Base-by-base conservation (phyloP, 805 yeast species). In the Torulaspora gathmanii region DNA sequence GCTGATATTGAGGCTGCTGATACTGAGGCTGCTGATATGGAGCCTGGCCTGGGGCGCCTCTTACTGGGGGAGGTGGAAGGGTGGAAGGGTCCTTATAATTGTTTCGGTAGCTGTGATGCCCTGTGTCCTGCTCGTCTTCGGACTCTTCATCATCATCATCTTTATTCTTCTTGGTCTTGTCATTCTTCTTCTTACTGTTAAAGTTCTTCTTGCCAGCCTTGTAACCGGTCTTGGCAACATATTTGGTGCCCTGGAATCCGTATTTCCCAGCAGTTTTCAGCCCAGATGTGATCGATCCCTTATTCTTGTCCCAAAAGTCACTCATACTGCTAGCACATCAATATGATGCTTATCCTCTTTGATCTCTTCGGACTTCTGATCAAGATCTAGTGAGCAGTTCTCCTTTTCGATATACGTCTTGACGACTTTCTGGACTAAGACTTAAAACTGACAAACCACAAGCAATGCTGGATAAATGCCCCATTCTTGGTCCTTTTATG, bases 281-380 rank as follows among this genome's bases (percentile, higher is more conserved):
- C 1, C 72, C 73, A 2, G 66, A 61, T 44, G 57, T 52, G 39
- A 71, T 68, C 2, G 70, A 45, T 15, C 58, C 74, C 42, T 70
- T 71, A 54, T 71, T 70, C 34, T 68, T 66, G 12, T 67, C 72
- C 74, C 74, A 70, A 51, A 70, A 70, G 23, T 49, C 55, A 50
- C 61, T 52, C 67, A 63, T 63, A 37, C 19, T 10, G 23, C 27
- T 20, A 28, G 13, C 34, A 29, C 27, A 31, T 31, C 16, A 31
- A 19, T 31, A 17, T 16, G 19, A 15, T 5, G 17, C 4, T 5
- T 19, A 7, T n/a, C 16, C 17, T 11, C 5, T 31, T 16, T 6
- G 10, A 6, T 33, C 16, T 38, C 16, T 23, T 17, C 36, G 37
- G 30, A 39, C 30, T 22, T 23, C n/a, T 19, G 25, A 39, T 39